Evolutionary conservation across 257 asterid species (phyloP).

Genomic region (Henckelia pumila): DNA sequence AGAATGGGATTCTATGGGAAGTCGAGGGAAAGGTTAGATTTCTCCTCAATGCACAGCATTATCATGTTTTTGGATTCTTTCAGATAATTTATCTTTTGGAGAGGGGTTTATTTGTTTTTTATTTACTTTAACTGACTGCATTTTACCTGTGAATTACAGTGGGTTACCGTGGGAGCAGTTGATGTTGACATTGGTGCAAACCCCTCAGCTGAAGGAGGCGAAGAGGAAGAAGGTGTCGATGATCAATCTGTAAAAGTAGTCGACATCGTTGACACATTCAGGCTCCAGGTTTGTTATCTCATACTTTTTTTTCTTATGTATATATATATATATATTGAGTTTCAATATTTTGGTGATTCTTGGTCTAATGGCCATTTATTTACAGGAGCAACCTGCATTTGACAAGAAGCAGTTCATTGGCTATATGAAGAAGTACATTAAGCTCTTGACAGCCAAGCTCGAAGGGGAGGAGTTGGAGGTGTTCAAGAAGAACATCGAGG

Average conservation of each 20-base stretch:
- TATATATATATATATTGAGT: not conserved
- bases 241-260: constrained; percentile 66
- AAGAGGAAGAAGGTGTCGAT: constrained; percentile 79
- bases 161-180: constrained; percentile 69
- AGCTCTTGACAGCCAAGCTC: constrained; percentile 56
- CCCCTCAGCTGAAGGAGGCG: constrained; percentile 85
- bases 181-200: constrained; percentile 90
- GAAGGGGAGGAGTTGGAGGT: constrained; percentile 53
- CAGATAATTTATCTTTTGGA: not conserved
- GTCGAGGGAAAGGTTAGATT: constrained; percentile 75
- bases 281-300: constrained; percentile 64
- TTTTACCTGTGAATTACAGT: constrained; percentile 36
- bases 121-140: not conserved
- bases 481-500: constrained; percentile 73
- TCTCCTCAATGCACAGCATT: not conserved
- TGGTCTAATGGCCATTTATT: not conserved
- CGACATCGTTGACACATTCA: constrained; percentile 90
- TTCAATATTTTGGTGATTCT: not conserved
- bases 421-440: constrained; percentile 67
- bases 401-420: constrained; percentile 73
- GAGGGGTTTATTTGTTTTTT: not conserved
- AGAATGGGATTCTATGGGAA: constrained; percentile 79
- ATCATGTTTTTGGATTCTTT: not conserved
- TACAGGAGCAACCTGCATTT: constrained; percentile 88
- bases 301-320: not conserved